Evolutionary conservation across 1,284 basidiomycete species (phyloP).

Genomic region (Anthracocystis panici-leucophaei): DNA sequence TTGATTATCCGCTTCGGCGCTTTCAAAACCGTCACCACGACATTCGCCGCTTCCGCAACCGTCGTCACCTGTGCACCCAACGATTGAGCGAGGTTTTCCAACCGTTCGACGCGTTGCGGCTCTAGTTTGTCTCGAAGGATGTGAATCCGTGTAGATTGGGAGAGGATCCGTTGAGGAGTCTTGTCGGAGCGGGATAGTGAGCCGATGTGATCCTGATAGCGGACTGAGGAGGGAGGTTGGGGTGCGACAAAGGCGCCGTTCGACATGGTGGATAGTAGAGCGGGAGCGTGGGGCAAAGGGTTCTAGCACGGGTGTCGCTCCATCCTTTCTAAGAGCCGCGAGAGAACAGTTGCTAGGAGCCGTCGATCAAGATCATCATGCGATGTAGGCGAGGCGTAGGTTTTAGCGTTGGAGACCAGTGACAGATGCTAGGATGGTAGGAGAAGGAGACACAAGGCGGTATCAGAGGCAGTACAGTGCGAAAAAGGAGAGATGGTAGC

Average conservation of each 20-base stretch:
- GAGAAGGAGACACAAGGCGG: too few relatives aligned
- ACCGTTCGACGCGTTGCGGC: not conserved
- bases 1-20: constrained; percentile 47
- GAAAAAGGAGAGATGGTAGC: too few relatives aligned
- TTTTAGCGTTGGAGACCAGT: too few relatives aligned
- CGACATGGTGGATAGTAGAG: constrained; percentile 2
- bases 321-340: not conserved
- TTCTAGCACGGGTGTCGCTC: not conserved
- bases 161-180: constrained; percentile 18
- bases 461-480: too few relatives aligned
- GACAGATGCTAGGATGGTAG: too few relatives aligned
- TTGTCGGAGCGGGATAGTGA: constrained; percentile 25
- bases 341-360: not conserved
- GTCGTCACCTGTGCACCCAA: constrained; percentile 44
- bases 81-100: constrained; percentile 23
- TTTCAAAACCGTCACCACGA: constrained; percentile 35
- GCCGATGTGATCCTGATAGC: constrained; percentile 40
- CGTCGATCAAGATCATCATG: too few relatives aligned
- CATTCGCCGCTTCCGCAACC: constrained; percentile 21
- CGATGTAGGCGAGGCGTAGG: too few relatives aligned
- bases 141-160: constrained; percentile 44
- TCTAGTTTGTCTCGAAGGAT: constrained; percentile 45
- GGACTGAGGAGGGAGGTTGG: not conserved
- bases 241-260: not conserved
- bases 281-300: too few relatives aligned